A percentile compares a stretch with the other conserved stretches of the same genome.
Evolutionary conservation across 768 basidiomycete species (phyloP).

Genomic region (Holtermanniella nyarrowii): DNA sequence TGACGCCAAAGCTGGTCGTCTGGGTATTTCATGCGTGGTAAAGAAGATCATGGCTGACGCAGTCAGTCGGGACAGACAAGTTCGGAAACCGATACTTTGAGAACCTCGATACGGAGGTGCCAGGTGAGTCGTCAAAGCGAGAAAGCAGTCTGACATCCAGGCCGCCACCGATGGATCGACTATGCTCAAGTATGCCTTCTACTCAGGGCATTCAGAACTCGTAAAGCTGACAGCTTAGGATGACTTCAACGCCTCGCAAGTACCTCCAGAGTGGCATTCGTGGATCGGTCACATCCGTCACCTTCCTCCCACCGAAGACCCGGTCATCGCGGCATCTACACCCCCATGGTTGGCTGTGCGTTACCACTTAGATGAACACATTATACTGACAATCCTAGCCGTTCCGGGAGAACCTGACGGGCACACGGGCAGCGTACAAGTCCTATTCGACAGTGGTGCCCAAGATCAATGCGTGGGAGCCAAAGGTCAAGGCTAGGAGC

Average conservation of each 20-base stretch:
- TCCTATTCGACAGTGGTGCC: slow-evolving; percentile 77
- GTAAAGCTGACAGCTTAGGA: slow-evolving; percentile 50
- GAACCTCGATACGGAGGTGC: slow-evolving; percentile 78
- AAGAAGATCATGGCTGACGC: neutral
- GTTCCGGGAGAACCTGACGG: slow-evolving; percentile 80
- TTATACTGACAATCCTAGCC: slow-evolving; percentile 46
- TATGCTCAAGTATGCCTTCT: slow-evolving; percentile 58
- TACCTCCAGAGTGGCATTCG: slow-evolving; percentile 93
- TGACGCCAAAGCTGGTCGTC: slow-evolving; percentile 76
- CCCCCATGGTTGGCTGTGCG: slow-evolving; percentile 79
- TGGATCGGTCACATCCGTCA: slow-evolving; percentile 87
- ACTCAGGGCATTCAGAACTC: neutral
- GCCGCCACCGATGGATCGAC: slow-evolving; percentile 96
- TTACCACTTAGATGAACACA: slow-evolving; percentile 4
- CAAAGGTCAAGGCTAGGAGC: slow-evolving; percentile 46
- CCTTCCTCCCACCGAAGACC: slow-evolving; percentile 66
- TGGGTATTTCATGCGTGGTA: slow-evolving; percentile 50
- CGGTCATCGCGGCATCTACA: slow-evolving; percentile 55
- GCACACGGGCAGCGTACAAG: slow-evolving; percentile 80
- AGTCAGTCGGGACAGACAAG: slow-evolving; percentile 32
- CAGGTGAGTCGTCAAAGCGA: slow-evolving; percentile 50
- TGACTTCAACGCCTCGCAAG: slow-evolving; percentile 81
- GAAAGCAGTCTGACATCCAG: slow-evolving; percentile 42
- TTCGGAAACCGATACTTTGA: slow-evolving; percentile 93
- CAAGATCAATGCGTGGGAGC: slow-evolving; percentile 76